Evolutionary conservation across 345 rosid genomes (phyloP), one percentile per base, ranked within the genome.

Genomic region (Trapa incisa): DNA sequence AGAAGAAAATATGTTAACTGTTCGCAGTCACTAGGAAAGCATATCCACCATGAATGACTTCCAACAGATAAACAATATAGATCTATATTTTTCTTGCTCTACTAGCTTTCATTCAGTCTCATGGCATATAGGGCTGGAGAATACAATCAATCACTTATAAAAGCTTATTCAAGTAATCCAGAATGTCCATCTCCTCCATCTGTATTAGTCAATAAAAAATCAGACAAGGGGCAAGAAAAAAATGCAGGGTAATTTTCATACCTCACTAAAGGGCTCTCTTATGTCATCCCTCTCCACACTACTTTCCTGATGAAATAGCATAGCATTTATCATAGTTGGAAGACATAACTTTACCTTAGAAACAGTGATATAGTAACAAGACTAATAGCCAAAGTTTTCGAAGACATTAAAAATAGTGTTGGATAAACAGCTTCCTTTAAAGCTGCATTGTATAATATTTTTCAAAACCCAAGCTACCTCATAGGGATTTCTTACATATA

Each of bases 231-330:
- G 64, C 52, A 16, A 11, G 61, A 69, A 2, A 62, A 33, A 14
- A 37, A n/a, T 47, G 47, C 53, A 5, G 35, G 45, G 64, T 37
- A 47, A 32, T 54, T 32, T 12, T 10, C 63, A 65, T 84, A 94
- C 99, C 91, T 89, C 97, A 67, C 82, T 91, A 70, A 94, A 89
- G 69, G 97, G 99, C 69, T 87, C 99, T 80, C 75, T 85, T 68
- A 89, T 72, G 77, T 91, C 89, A 67, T 91, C 97, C 65, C 86
- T 77, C 82, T 94, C 99, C 70, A 87, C 87, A 69, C 96, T 82
- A 72, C 93, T 89, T 81, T 94, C 99, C 99, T 94, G 83, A 77
- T 77, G 45, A 47, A 73, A 72, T n/a, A 29, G 68, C 3, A 36
- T 17, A 38, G 22, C 47, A 58, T 11, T 14, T 47, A n/a, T 62